phyloP scores from a whole-genome alignment of 2,329 filamentous ascomycete genomes.

The Aspergillus novofumigatus region DNA sequence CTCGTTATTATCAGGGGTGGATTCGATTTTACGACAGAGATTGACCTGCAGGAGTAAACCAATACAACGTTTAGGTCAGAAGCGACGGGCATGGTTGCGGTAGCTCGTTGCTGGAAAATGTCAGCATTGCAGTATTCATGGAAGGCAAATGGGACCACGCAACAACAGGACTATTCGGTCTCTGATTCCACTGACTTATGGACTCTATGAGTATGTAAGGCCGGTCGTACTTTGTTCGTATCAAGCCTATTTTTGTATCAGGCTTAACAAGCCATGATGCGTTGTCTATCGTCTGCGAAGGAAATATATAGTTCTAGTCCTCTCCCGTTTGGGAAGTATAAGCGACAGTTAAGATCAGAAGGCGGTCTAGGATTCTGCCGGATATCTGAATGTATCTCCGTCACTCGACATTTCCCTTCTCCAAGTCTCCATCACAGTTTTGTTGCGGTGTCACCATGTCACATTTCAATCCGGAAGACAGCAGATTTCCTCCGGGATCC shows the following conservation, averaged over 20 bases:
- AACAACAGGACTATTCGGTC: not conserved
- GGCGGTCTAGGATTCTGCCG: slow-evolving; percentile 19
- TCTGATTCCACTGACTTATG: not conserved
- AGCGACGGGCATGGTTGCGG: not conserved
- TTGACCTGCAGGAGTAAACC: too few species aligned
- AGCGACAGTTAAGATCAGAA: not conserved
- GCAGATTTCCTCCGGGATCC: slow-evolving; percentile 19
- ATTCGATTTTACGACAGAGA: too few species aligned
- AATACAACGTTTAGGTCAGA: too few species aligned
- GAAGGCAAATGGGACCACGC: not conserved
- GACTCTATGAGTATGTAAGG: not conserved
- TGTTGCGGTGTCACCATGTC: slow-evolving; percentile 23
- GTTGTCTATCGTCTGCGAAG: not conserved
- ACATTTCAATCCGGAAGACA: slow-evolving; percentile 25
- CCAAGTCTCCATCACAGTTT: slow-evolving; percentile 1
- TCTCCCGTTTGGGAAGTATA: not conserved
- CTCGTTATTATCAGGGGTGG: not conserved
- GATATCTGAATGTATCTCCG: not conserved
- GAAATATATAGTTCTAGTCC: not conserved
- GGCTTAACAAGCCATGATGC: not conserved
- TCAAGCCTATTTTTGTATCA: not conserved
- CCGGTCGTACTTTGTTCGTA: not conserved
- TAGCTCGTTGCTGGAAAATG: not conserved
- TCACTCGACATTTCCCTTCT: not conserved
- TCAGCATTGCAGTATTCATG: not conserved